Conservation (phyloP, 345 rosid species). For the Tarenaya hassleriana region DNA sequence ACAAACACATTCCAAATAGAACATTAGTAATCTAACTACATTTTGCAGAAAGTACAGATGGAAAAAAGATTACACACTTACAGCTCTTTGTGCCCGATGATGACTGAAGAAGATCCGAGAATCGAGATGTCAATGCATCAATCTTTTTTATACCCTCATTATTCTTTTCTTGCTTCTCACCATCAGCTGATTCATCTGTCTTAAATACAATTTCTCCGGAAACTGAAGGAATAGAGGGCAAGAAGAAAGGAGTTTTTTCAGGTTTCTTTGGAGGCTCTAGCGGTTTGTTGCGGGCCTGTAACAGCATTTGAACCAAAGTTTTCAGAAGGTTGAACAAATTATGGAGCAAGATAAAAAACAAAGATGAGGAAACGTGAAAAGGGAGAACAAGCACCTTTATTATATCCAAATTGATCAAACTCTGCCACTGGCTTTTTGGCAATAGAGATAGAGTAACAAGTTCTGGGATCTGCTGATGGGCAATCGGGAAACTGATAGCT, state of each 20-base stretch:
- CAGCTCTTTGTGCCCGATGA: constrained; percentile 52
- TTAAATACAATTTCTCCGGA: constrained; percentile 82
- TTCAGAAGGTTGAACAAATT: not conserved
- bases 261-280: constrained; percentile 90
- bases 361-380: not conserved
- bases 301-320: constrained; percentile 14
- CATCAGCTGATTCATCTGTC: constrained; percentile 42
- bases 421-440: constrained; percentile 97
- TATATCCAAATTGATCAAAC: constrained; percentile 87
- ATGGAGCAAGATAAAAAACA: too few relatives aligned
- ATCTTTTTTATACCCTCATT: constrained; percentile 31
- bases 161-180: constrained; percentile 27
- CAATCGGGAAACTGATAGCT: constrained; percentile 29
- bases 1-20: not conserved
- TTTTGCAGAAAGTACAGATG: not conserved
- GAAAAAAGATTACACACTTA: constrained; percentile 29
- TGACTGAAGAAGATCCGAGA: constrained; percentile 55
- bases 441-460: constrained; percentile 83
- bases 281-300: constrained; percentile 81
- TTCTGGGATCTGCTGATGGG: constrained; percentile 64
- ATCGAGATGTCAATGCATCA: constrained; percentile 37
- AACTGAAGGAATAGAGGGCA: constrained; percentile 79
- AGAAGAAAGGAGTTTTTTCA: constrained; percentile 82
- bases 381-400: constrained; percentile 56
- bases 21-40: not conserved